Evolutionary conservation across 495 filamentous ascomycete species (phyloP).

Genomic region (Neurospora cerealis): DNA sequence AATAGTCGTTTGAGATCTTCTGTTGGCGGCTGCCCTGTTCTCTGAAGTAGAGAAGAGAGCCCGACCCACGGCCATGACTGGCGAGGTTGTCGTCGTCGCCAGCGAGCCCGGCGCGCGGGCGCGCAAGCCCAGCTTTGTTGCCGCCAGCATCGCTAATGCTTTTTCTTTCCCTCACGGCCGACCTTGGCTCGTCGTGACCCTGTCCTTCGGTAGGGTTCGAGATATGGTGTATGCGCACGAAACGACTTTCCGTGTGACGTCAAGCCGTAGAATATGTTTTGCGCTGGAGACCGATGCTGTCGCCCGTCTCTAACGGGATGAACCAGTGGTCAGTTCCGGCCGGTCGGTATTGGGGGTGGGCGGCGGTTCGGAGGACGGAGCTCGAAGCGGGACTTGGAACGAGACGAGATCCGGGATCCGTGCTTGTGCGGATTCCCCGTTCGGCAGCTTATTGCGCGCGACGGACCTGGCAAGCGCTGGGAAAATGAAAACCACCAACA

Average conservation of each 20-base stretch:
- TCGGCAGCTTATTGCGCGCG: neutral
- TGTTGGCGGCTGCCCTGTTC: neutral
- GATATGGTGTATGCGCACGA: neutral
- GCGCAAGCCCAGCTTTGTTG: slow-evolving; percentile 2
- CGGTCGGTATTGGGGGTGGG: neutral
- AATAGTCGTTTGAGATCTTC: neutral
- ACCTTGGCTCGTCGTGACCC: neutral
- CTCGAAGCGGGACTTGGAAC: neutral
- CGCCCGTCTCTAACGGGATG: neutral
- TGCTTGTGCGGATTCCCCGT: neutral
- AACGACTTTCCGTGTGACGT: neutral
- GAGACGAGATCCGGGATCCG: neutral
- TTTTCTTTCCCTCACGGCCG: neutral
- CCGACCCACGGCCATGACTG: neutral
- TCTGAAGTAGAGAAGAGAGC: neutral
- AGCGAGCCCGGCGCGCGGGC: slow-evolving; percentile 3
- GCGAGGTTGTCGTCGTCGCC: neutral
- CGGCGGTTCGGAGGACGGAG: neutral
- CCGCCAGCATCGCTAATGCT: neutral
- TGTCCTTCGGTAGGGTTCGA: neutral
- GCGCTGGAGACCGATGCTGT: neutral
- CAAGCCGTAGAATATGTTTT: neutral
- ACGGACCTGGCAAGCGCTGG: neutral
- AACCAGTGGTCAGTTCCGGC: neutral
- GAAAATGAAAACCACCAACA: neutral